Evolutionary conservation across 1,139 yeast genomes (phyloP).

Genomic region (Candida albicans): DNA sequence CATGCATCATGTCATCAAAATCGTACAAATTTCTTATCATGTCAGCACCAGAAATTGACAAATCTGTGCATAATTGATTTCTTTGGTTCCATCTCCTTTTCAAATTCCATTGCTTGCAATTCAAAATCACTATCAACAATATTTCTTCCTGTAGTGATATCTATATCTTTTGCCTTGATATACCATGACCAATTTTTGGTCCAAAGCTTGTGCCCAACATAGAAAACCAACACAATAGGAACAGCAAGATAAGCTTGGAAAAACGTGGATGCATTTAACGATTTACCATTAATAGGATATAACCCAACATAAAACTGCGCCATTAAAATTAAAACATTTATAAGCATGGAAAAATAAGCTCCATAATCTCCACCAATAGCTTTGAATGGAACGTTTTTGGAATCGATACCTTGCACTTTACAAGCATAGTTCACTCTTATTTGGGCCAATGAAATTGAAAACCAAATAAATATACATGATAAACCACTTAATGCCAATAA

Average conservation of each 20-base stretch:
- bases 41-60: constrained; percentile 24
- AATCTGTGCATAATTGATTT: constrained; percentile 19
- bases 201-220: constrained; percentile 28
- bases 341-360: constrained; percentile 30
- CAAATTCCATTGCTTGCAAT: constrained; percentile 22
- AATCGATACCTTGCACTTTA: constrained; percentile 24
- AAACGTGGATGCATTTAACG: constrained; percentile 27
- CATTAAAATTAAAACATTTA: constrained; percentile 31
- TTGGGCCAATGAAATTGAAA: constrained; percentile 32
- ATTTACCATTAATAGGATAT: constrained; percentile 25
- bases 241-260: constrained; percentile 33
- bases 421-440: constrained; percentile 29
- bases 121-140: constrained; percentile 27
- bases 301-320: constrained; percentile 36
- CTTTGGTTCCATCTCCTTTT: constrained; percentile 11
- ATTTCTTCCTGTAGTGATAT: constrained; percentile 34
- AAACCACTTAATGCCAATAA: constrained; percentile 38
- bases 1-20: too few relatives aligned
- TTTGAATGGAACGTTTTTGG: constrained; percentile 25
- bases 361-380: constrained; percentile 33
- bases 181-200: constrained; percentile 26
- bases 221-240: constrained; percentile 26
- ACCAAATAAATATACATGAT: constrained; percentile 40
- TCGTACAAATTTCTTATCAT: background rate
- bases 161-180: constrained; percentile 27